These are phyloP conservation scores for Aspergillus amoenus DNA, from an alignment of 2,329 filamentous ascomycete species.

Conservation along the genomic window DNA sequence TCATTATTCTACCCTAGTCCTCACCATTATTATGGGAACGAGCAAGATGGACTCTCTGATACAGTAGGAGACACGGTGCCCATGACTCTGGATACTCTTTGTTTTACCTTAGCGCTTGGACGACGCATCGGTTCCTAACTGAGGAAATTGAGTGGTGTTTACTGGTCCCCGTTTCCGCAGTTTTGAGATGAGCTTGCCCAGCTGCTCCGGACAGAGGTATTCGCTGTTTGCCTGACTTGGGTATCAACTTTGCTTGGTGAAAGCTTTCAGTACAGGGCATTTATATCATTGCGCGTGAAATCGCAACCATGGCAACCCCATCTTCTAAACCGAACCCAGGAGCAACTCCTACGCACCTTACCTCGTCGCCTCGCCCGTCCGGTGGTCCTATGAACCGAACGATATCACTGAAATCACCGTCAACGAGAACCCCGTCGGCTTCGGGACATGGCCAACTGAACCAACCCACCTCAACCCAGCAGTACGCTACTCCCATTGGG, in stretches of 20 bases:
- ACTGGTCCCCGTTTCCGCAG: background rate
- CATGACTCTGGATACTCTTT: background rate
- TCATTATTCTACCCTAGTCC: background rate
- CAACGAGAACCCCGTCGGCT: constrained; percentile 44
- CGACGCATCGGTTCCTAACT: background rate
- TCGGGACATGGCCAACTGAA: constrained; percentile 37
- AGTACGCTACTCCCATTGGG: constrained; percentile 45
- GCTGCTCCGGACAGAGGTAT: background rate
- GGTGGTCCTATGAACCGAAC: constrained; percentile 40
- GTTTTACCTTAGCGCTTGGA: background rate
- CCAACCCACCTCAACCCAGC: constrained; percentile 39
- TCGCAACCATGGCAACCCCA: constrained; percentile 43
- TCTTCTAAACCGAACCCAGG: constrained; percentile 43
- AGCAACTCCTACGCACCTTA: constrained; percentile 45
- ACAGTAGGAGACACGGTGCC: background rate
- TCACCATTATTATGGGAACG: background rate
- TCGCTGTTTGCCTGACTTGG: background rate
- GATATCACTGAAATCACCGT: constrained; percentile 47
- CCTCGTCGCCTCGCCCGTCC: constrained; percentile 45
- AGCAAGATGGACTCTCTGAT: background rate
- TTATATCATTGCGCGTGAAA: background rate
- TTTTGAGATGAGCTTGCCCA: constrained; percentile 5
- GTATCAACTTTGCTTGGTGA: background rate
- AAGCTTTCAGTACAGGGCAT: background rate
- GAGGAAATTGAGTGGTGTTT: background rate